Percentiles rank a stretch among this genome's conserved stretches.
Conservation (phyloP, 768 basidiomycete species). For the Agaricus subrufescens region DNA sequence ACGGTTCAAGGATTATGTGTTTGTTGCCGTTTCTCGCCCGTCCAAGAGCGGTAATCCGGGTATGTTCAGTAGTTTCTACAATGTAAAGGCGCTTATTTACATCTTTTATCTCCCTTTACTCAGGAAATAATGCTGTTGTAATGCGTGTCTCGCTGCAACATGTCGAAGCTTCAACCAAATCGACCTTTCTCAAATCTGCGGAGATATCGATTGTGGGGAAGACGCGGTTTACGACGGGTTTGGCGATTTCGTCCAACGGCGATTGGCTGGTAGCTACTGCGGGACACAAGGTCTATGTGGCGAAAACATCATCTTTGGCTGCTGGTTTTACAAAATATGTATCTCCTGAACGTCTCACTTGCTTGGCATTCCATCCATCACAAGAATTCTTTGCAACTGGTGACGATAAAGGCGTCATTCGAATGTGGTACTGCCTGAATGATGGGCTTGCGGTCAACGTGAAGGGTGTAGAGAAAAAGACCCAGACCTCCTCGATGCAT, state of each 20-base stretch:
- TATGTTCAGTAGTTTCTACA: conserved; percentile 22
- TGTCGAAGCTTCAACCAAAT: conserved; percentile 14
- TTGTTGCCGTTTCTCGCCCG: conserved; percentile 57
- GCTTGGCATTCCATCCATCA: conserved; percentile 81
- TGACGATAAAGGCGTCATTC: conserved; percentile 77
- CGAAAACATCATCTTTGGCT: conserved; percentile 47
- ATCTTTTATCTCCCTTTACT: conserved; percentile 11
- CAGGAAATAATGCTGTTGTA: conserved; percentile 55
- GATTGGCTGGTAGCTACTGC: conserved; percentile 72
- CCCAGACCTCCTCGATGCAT: conserved; percentile 83
- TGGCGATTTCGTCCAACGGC: conserved; percentile 73
- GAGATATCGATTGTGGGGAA: conserved; percentile 62
- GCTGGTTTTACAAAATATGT: conserved; percentile 80
- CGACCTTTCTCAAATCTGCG: conserved; percentile 41
- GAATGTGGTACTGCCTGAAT: conserved; percentile 90
- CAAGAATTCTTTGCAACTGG: conserved; percentile 97
- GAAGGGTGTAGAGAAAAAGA: conserved; percentile 67
- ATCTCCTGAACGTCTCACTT: conserved; percentile 75
- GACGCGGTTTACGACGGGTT: conserved; percentile 54
- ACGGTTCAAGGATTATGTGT: conserved; percentile 61
- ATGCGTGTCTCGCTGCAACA: conserved; percentile 59
- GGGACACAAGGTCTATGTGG: conserved; percentile 76
- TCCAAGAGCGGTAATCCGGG: conserved; percentile 34
- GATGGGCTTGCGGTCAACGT: conserved; percentile 46
- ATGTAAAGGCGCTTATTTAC: neutral